Evolutionary conservation across 2,329 filamentous ascomycete species (phyloP).

Genomic region (Neofusicoccum laricinum): DNA sequence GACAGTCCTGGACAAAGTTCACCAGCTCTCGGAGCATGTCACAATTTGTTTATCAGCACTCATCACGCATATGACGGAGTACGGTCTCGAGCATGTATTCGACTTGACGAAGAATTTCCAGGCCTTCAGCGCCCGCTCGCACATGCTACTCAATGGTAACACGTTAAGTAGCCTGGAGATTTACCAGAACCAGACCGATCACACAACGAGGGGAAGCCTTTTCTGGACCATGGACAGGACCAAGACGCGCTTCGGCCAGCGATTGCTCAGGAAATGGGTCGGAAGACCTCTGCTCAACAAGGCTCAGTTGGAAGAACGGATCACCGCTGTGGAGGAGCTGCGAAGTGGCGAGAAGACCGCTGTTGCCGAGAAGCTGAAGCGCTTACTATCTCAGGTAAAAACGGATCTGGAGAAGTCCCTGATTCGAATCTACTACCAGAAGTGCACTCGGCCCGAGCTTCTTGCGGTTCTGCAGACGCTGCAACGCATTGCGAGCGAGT

Average conservation of each 20-base stretch:
- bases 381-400: slow-evolving; percentile 67
- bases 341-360: slow-evolving; percentile 64
- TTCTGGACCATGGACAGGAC: slow-evolving; percentile 97
- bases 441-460: slow-evolving; percentile 86
- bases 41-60: slow-evolving; percentile 93
- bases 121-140: slow-evolving; percentile 86
- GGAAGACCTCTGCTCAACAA: slow-evolving; percentile 83
- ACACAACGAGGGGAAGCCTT: slow-evolving; percentile 78
- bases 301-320: slow-evolving; percentile 69
- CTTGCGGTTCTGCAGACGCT: slow-evolving; percentile 80
- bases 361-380: slow-evolving; percentile 70
- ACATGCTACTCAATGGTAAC: slow-evolving; percentile 95
- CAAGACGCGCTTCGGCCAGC: slow-evolving; percentile 81
- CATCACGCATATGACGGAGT: slow-evolving; percentile 90
- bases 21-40: slow-evolving; percentile 79
- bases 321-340: slow-evolving; percentile 83
- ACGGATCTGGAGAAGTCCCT: slow-evolving; percentile 88
- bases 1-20: slow-evolving; percentile 77
- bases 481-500: slow-evolving; percentile 77
- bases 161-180: slow-evolving; percentile 92
- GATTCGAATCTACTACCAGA: slow-evolving; percentile 95
- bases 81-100: slow-evolving; percentile 92
- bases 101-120: slow-evolving; percentile 96
- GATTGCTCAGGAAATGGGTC: slow-evolving; percentile 90
- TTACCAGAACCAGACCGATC: slow-evolving; percentile 90